Base-by-base conservation (phyloP, 2,329 filamentous ascomycete species). In the Fusarium citri region DNA sequence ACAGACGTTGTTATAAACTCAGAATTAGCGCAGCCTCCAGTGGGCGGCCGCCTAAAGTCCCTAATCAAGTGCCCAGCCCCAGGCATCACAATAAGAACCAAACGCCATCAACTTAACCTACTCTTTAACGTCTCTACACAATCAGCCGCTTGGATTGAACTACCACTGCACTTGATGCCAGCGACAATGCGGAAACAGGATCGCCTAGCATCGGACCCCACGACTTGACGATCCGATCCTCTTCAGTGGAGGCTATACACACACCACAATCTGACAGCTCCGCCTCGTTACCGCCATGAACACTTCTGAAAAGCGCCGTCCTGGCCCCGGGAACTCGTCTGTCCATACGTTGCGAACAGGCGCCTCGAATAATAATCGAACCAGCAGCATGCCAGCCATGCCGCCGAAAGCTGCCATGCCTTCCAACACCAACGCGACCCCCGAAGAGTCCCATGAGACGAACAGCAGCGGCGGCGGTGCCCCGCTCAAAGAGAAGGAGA, bases 291-390 rank as follows among this genome's bases (percentile, higher is more conserved):
- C 53, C 31, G 63, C 63, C 51, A 84, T 84, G 82, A 81, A 78
- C 67, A 71, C 77, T 46, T 76, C 82, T 48, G 82, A 86, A 64
- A 85, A 83, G 77, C 83, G 83, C 72, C 82, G 83, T 67, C 78
- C 76, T 57, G 75, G 71, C 40, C 45, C 69, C 54, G 76, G 75
- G 57, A 68, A 66, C 74, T 74, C 64, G 61, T 67, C 60, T 68
- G 71, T 57, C 55, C 62, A 68, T 64, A 61, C 62, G 45, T 18
- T 64, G 18, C 68, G 65, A 37, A 57, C 63, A 54, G 51, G 59
- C 78, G 78, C 66, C 54, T 77, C 62, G 63, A 79, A 64, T 42
- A 78, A 78, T 54, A 73, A 72, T 47, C 72, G 77, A 63, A 53
- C 49, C 20, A 74, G 71, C 63, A 74, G 69, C 66, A 74, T 72